A percentile compares a stretch with the other conserved stretches of the same genome.
These are phyloP conservation scores for Fallopia convolvulus DNA, from an alignment of 148 eudicot genomes.

Conservation along the genomic window DNA sequence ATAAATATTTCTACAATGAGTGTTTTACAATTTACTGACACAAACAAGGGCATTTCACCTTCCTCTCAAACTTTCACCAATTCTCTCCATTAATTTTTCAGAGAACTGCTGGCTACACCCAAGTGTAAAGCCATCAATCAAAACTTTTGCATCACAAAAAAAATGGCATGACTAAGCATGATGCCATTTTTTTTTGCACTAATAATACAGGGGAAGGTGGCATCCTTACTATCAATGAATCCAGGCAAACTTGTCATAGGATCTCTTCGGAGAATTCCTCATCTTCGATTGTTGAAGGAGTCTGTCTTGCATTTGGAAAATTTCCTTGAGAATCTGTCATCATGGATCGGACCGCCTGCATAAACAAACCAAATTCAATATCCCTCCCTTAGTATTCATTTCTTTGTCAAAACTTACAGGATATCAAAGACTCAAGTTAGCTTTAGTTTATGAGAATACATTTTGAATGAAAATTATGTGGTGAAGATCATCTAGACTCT, in stretches of 20 bases:
- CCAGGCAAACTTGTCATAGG: slow-evolving; percentile 17
- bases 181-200: background rate
- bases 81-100: background rate
- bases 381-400: background rate
- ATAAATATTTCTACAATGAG: background rate
- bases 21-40: background rate
- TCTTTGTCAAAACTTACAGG: background rate
- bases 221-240: background rate
- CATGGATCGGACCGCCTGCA: slow-evolving; percentile 57
- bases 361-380: background rate
- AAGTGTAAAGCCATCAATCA: slow-evolving; percentile 4
- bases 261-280: slow-evolving; percentile 46
- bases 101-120: background rate
- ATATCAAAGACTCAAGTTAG: background rate
- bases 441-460: background rate
- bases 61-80: background rate
- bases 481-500: no score
- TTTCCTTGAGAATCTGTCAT: slow-evolving; percentile 44
- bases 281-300: slow-evolving; percentile 26
- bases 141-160: background rate
- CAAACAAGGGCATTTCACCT: background rate
- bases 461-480: background rate
- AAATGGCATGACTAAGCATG: background rate
- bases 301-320: slow-evolving; percentile 21
- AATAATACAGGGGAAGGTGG: background rate